Base-by-base conservation (phyloP, 2,329 filamentous ascomycete genomes). In the Pseudogymnoascus sp. region DNA sequence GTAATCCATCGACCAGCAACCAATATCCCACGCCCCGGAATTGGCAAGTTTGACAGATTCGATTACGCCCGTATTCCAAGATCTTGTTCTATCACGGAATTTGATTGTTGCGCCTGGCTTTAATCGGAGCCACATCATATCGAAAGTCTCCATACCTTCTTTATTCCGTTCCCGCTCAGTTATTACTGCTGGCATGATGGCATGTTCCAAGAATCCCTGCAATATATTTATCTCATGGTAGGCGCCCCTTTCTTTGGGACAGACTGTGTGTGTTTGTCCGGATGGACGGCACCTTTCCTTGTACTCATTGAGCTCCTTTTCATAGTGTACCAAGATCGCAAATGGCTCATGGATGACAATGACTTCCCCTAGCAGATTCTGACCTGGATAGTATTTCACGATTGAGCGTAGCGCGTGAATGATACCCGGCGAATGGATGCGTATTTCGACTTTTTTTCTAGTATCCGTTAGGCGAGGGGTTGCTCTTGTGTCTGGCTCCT, bases 81-180 rank as follows among this genome's bases (percentile, higher is more conserved):
- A 24, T 50, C 7, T 33, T n/a, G 26, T 6, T 29, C 26, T 7
- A 29, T 29, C 5, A 8, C 14, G 21, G 31, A 26, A 24, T 44
- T 50, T 37, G 3, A 14, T 6, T 14, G 33, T 37, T 37, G 33
- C 26, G 26, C 62, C 62, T 31, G 62, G 62, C 26, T 29, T 44
- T 6, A n/a, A 29, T 10, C n/a, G 47, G 8, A 64, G n/a, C 62
- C 62, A 64, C 10, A 35, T 6, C 62, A 61, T 61, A 35, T 61
- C 59, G 8, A 26, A 64, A 13, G 62, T 64, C 29, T 40, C 5
- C 6, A 61, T 10, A 21, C 59, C 62, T 14, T 29, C 40, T 37
- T 21, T 29, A 53, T 64, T 64, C 13, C 62, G 37, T 19, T 61
- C 50, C 50, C 10, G 13, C 38, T 62, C 62, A 35, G 38, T 13